Base-by-base conservation (phyloP, 441 rosid species). In the Manihot esculenta region DNA sequence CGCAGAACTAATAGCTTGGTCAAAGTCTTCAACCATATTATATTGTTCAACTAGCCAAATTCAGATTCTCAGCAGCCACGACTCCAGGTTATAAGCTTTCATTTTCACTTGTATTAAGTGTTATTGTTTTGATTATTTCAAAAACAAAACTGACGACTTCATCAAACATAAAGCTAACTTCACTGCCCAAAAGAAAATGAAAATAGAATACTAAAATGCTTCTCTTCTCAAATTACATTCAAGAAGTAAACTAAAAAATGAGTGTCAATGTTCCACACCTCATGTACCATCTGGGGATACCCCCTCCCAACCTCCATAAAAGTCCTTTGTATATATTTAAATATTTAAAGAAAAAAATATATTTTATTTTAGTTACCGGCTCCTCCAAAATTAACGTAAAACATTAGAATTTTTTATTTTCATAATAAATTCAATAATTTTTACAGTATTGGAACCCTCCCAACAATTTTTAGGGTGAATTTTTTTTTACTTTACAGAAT, bases 181-280 rank as follows among this genome's bases (percentile, higher is more conserved):
- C 21, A 14, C 41, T 57, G 20, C 20, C 56, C 10, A n/a, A 5
- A 51, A 7, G 14, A 62, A 20, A 38, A n/a, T 7, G 1, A 45
- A 23, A 26, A 15, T 23, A 1, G 13, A 26, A 49, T 4, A 9
- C 9, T 18, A 23, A 54, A 55, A 11, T 35, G 20, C 20, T 41
- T 54, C 26, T 27, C 23, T 41, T 41, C 55, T 24, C 13, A 35
- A 7, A 54, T 20, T 24, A 67, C 21, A 53, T 45, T 53, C 61
- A 24, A 35, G 33, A 54, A 12, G 3, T 33, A 5, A 30, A 5
- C 33, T 11, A 15, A 33, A 20, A 56, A 10, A 13, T 5, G 33
- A 33, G 30, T 48, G 3, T n/a, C 69, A 48, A 44, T 3, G 15
- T 20, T 63, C 67, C 54, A 63, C 67, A 13, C 42, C 66, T 62